Percentiles rank a stretch among this genome's conserved stretches.
These are phyloP conservation scores for Inga laurina DNA, from an alignment of 306 rosid genomes.

Conservation along the genomic window DNA sequence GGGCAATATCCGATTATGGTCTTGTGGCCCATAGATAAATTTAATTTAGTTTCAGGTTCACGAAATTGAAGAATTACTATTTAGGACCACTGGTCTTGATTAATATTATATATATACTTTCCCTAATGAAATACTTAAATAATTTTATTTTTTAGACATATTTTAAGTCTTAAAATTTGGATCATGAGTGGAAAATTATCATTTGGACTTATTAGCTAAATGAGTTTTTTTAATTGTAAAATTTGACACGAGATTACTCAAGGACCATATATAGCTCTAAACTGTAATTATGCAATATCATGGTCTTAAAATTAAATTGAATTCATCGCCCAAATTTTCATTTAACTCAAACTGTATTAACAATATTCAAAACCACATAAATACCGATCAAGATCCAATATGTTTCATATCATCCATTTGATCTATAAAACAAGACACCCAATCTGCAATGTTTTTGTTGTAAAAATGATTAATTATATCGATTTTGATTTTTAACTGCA, in stretches of 20 bases:
- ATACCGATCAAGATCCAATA: background rate
- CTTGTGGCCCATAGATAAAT: no score
- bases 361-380: background rate
- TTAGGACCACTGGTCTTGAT: background rate
- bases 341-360: background rate
- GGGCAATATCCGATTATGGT: background rate
- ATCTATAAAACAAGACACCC: background rate
- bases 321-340: background rate
- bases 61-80: background rate
- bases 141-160: background rate
- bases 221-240: background rate
- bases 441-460: background rate
- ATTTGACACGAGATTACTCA: background rate
- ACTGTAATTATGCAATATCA: background rate
- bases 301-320: no score
- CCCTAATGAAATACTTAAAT: background rate
- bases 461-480: background rate
- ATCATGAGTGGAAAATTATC: background rate
- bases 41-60: no score
- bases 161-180: background rate
- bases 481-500: background rate
- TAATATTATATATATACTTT: background rate
- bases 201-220: no score
- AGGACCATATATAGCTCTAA: background rate
- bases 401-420: no score